Evolutionary conservation across 345 rosid genomes (phyloP).

Genomic region (Combretum micranthum): DNA sequence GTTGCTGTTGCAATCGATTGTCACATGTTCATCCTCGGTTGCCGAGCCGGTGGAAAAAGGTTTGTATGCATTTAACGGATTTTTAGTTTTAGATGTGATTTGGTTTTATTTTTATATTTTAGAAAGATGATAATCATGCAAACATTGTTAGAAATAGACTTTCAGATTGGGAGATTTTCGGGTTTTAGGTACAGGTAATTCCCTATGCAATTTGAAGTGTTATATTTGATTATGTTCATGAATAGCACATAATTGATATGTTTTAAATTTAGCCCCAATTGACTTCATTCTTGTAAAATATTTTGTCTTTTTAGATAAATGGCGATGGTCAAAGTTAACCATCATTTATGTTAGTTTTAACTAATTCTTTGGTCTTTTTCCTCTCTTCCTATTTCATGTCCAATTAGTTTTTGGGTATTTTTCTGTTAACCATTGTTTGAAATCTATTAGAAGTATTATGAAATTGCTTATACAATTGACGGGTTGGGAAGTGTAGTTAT

Average conservation of each 20-base stretch:
- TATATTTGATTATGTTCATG: not conserved
- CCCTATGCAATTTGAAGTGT: not conserved
- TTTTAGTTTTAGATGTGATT: not conserved
- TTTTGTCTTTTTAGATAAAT: constrained; percentile 62
- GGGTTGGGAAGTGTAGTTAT: too few species aligned
- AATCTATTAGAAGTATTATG: too few species aligned
- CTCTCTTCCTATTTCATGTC: too few species aligned
- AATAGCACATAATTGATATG: not conserved
- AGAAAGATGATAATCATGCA: constrained; percentile 1
- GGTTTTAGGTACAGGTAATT: constrained; percentile 90
- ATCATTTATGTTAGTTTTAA: too few species aligned
- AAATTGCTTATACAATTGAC: too few species aligned
- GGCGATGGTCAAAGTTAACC: constrained; percentile 98
- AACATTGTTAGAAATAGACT: constrained; percentile 9
- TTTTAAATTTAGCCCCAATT: not conserved
- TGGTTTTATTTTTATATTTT: not conserved
- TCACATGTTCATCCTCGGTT: constrained; percentile 93
- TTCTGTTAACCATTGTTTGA: too few species aligned
- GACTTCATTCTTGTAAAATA: not conserved
- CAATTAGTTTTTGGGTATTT: too few species aligned
- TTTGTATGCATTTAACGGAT: constrained; percentile 10
- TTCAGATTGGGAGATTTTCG: constrained; percentile 94
- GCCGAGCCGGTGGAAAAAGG: constrained; percentile 78
- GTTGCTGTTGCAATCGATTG: constrained; percentile 89
- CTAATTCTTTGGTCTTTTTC: too few species aligned